Evolutionary conservation across 495 filamentous ascomycete genomes (phyloP).

Genomic region (Mytilinidion resinicola): DNA sequence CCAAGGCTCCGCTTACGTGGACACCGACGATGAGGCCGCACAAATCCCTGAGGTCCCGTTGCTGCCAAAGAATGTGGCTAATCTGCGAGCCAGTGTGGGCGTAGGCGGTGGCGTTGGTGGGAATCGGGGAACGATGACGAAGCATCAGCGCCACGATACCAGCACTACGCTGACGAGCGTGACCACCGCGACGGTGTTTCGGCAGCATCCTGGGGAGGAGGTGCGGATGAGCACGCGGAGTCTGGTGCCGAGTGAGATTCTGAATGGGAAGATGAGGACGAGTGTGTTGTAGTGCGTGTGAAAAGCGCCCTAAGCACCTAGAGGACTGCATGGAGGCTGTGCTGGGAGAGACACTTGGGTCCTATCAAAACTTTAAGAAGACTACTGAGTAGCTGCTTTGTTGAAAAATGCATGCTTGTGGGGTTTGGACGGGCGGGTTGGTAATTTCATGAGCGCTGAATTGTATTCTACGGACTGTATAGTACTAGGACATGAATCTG

Average conservation of each 20-base stretch:
- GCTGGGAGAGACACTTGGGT: no score
- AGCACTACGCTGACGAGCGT: slow-evolving; percentile 5
- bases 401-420: no score
- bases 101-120: neutral
- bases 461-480: no score
- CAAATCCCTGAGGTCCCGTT: slow-evolving; percentile 1
- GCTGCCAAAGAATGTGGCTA: slow-evolving; percentile 12
- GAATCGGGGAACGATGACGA: neutral
- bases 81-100: neutral
- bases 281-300: neutral
- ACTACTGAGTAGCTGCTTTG: no score
- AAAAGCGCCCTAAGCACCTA: neutral
- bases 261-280: slow-evolving; percentile 16
- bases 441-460: no score
- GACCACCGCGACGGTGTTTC: slow-evolving; percentile 30
- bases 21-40: neutral
- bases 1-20: neutral
- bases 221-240: slow-evolving; percentile 26
- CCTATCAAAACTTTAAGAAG: no score
- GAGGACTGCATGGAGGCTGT: no score
- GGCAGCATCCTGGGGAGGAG: slow-evolving; percentile 31
- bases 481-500: no score
- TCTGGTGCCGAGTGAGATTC: slow-evolving; percentile 28
- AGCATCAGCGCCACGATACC: slow-evolving; percentile 24
- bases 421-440: no score